Percentiles rank a stretch among this genome's conserved stretches.
Evolutionary conservation across 441 rosid genomes (phyloP).

Genomic region (Gossypium laxum): DNA sequence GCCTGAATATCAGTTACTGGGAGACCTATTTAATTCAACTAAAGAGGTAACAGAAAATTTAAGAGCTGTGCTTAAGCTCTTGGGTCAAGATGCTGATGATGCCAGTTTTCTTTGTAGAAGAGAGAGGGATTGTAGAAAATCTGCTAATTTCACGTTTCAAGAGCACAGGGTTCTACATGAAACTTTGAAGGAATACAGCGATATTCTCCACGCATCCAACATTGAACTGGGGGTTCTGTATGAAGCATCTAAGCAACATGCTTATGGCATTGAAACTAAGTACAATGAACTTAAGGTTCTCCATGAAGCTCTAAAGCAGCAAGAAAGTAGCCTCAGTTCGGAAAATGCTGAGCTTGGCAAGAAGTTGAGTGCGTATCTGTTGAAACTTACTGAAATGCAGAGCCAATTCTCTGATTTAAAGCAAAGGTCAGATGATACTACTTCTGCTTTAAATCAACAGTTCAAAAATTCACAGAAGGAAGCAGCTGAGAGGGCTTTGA

Average conservation of each 20-base stretch:
- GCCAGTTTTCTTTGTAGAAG: constrained; percentile 32
- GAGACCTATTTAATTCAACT: constrained; percentile 34
- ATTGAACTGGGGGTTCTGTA: constrained; percentile 54
- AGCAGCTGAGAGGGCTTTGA: constrained; percentile 42
- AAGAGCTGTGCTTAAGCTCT: constrained; percentile 47
- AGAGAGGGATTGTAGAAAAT: constrained; percentile 37
- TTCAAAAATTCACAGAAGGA: constrained; percentile 50
- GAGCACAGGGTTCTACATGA: constrained; percentile 42
- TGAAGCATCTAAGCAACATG: constrained; percentile 55
- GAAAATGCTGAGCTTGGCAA: constrained; percentile 44
- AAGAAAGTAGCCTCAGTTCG: constrained; percentile 33
- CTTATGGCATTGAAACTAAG: constrained; percentile 31
- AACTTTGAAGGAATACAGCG: constrained; percentile 38
- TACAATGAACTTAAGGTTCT: constrained; percentile 43
- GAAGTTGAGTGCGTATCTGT: constrained; percentile 33
- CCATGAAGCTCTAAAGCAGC: constrained; percentile 37
- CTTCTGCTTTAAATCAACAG: constrained; percentile 36
- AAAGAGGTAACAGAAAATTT: constrained; percentile 45
- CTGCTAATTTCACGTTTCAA: constrained; percentile 28
- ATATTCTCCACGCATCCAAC: constrained; percentile 41
- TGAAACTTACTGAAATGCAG: constrained; percentile 46
- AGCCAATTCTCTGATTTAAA: constrained; percentile 46
- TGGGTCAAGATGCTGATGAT: constrained; percentile 42
- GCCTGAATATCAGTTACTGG: constrained; percentile 30
- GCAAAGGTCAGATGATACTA: constrained; percentile 39